Conservation (phyloP, 1,284 basidiomycete genomes). For the Anthracocystis setariae region DNA sequence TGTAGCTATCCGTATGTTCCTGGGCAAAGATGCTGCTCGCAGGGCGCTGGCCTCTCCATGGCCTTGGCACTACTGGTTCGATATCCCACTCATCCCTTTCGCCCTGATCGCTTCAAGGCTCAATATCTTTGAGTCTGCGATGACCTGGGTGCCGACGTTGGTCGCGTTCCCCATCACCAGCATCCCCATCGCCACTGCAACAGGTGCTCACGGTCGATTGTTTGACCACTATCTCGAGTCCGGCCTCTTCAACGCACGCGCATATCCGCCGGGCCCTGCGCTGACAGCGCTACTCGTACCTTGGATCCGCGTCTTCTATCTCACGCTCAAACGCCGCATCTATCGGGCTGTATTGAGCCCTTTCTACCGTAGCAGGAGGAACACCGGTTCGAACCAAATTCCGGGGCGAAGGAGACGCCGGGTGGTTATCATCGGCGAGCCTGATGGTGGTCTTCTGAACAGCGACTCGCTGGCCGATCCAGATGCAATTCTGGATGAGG, state of each 20-base stretch:
- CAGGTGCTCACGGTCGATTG: conserved; percentile 16
- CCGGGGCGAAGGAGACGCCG: conserved; percentile 17
- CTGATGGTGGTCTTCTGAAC: conserved; percentile 32
- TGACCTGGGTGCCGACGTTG: conserved; percentile 58
- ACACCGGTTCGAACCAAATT: conserved; percentile 5
- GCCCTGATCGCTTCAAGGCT: conserved; percentile 56
- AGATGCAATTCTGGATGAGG: conserved; percentile 12
- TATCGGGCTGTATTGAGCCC: conserved; percentile 47
- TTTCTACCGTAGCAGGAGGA: conserved; percentile 18
- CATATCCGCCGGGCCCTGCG: conserved; percentile 54
- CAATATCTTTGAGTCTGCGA: conserved; percentile 54
- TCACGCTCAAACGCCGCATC: conserved; percentile 51
- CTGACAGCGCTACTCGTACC: conserved; percentile 55
- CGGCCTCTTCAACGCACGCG: conserved; percentile 14
- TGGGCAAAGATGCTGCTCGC: conserved; percentile 48
- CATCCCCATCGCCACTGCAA: conserved; percentile 21
- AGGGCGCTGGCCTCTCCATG: conserved; percentile 49
- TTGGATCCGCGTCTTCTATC: conserved; percentile 59
- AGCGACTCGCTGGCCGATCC: conserved; percentile 19
- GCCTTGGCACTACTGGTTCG: conserved; percentile 63
- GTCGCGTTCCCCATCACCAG: conserved; percentile 50
- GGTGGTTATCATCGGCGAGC: conserved; percentile 47
- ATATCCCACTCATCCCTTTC: conserved; percentile 64
- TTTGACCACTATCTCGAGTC: conserved; percentile 28
- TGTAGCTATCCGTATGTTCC: conserved; percentile 48